Percentiles rank a stretch among this genome's conserved stretches.
phyloP scores from a whole-genome alignment of 768 basidiomycete genomes.

The Lactarius hengduanensis region DNA sequence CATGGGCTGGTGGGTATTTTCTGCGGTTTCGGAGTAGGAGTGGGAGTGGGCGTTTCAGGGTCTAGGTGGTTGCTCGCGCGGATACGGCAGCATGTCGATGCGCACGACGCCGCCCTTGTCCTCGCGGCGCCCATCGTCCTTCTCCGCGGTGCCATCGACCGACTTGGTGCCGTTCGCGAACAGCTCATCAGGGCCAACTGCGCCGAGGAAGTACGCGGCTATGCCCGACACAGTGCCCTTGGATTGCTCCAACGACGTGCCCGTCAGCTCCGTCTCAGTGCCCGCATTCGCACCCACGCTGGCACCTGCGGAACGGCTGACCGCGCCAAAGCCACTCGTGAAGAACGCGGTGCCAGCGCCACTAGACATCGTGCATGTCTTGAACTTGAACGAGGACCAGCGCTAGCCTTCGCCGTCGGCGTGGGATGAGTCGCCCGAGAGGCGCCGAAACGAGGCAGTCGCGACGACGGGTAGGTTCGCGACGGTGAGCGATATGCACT shows the following conservation, averaged over 20 bases:
- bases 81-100: conserved; percentile 19
- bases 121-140: background rate
- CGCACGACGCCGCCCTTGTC: conserved; percentile 18
- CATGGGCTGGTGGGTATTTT: too few species aligned
- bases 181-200: background rate
- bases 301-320: background rate
- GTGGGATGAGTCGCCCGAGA: conserved; percentile 2
- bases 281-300: too few species aligned
- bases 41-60: background rate
- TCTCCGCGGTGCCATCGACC: background rate
- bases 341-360: background rate
- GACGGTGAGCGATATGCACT: conserved; percentile 26
- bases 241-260: background rate
- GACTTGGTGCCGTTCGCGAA: background rate
- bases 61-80: conserved; percentile 5
- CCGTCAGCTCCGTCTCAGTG: background rate
- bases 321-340: background rate
- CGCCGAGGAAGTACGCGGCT: background rate
- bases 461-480: conserved; percentile 26
- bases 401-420: conserved; percentile 24
- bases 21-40: too few species aligned
- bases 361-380: conserved; percentile 15
- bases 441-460: conserved; percentile 19
- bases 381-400: conserved; percentile 30
- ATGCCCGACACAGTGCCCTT: conserved; percentile 2